Base-by-base conservation (phyloP, 2,329 filamentous ascomycete genomes). In the Fonsecaea monophora region DNA sequence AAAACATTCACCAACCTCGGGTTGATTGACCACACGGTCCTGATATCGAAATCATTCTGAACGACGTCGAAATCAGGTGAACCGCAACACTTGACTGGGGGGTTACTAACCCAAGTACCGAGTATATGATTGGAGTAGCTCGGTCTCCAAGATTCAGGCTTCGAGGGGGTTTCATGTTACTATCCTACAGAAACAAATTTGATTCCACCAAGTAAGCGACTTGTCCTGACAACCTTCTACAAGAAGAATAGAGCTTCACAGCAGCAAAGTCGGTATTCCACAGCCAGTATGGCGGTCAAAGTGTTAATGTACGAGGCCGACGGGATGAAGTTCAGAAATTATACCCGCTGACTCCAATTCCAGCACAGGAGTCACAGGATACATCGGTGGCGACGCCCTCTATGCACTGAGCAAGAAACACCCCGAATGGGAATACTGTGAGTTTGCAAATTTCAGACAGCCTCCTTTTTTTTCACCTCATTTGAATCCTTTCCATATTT, bases 351-450 rank as follows among this genome's bases (percentile, higher is more conserved):
- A 66, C 60, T 25, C 18, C 35, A 12, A 53, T 25, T 32, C 15
- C 53, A 71, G 83, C 13, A 85, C 83, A 32, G 83, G 83, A 25
- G 79, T 74, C 4, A 84, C 83, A 18, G 84, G 83, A 37, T 85
- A 84, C 72, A 84, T 86, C 57, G 83, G 83, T 6, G 84, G 84
- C 40, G 82, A 84, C 61, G 78, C 80, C 34, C 76, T 86, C 12
- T 80, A 81, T 65, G 75, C 76, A 3, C 69, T 85, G 45, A 73
- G 74, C 53, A 75, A 80, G 42, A 73, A 77, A 4, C 81, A 85
- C 69, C 80, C 81, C 2, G 79, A 82, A 53, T 83, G 80, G 77
- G 74, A 82, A 57, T 72, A 81, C 62, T 77, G 79, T 2, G 78
- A 57, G 60, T 63, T 63, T 57, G 37, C 21, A 63, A 40, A 63